Base-by-base conservation (phyloP, 169 alveolate species). In the Plasmodium vinckei region DNA sequence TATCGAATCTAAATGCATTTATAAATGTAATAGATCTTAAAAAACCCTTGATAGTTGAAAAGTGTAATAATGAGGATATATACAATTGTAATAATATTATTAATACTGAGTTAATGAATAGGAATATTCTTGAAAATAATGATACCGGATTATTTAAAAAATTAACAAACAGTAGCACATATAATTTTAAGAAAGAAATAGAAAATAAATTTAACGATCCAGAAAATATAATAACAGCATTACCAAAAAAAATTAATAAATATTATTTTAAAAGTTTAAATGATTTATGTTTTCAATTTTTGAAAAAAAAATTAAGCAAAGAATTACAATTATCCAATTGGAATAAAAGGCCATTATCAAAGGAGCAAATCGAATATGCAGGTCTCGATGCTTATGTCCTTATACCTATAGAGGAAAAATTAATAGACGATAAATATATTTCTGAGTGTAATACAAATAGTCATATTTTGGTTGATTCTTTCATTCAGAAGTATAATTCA, bases 271-370 rank as follows among this genome's bases (percentile, higher is more conserved):
- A 87, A 73, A 92, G 94, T 57, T 89, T 95, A 19, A 91, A 92
- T 33, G 94, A 94, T 25, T 84, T 95, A 59, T 89, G 97, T 57
- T 72, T 89, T 25, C 60, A 84, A 56, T 21, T 95, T n/a, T 75
- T 95, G 39, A 92, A 93, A 13, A 91, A 73, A 54, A 73, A 89
- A 39, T 84, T 96, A 54, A 92, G 96, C 65, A 96, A 96, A 93
- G 46, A 68, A 60, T 95, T 93, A 73, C 96, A 95, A 87, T 91
- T 92, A 77, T 93, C 97, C 15, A 95, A 95, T 79, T 96, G 98
- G 98, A 96, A 95, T 61, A 87, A 87, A 72, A 93, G 97, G 60
- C 98, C 98, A 19, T 92, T 96, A 33, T 77, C 96, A 60, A 44
- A 69, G 67, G 86, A 96, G 33, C 97, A 96, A 89, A 15, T 89